These are phyloP conservation scores for Pseudozyma hubeiensis DNA, from an alignment of 1,284 basidiomycete genomes.

Conservation along the genomic window DNA sequence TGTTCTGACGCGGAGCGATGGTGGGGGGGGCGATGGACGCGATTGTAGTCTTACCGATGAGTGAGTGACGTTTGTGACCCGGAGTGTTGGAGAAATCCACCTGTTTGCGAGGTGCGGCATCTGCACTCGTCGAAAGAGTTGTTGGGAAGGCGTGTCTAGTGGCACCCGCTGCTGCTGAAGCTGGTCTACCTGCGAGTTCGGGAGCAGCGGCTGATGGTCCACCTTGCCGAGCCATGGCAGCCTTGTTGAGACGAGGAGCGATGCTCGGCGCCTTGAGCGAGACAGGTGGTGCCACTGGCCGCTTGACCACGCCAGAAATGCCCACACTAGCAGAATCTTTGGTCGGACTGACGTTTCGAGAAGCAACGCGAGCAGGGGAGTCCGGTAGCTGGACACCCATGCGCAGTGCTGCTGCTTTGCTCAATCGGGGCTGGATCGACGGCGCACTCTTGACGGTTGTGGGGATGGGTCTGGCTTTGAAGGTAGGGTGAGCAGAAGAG, in stretches of 20 bases:
- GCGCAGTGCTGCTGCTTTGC: slow-evolving; percentile 76
- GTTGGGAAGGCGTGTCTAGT: slow-evolving; percentile 6
- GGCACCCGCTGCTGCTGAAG: not conserved
- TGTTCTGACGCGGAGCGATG: slow-evolving; percentile 18
- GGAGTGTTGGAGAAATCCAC: slow-evolving; percentile 55
- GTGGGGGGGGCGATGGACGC: slow-evolving; percentile 10
- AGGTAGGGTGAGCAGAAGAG: slow-evolving; percentile 4
- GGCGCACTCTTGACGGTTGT: slow-evolving; percentile 71
- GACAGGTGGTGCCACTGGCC: slow-evolving; percentile 25
- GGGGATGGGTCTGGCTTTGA: slow-evolving; percentile 19
- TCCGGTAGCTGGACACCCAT: slow-evolving; percentile 14
- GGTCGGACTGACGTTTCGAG: not conserved
- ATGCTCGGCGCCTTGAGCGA: slow-evolving; percentile 43
- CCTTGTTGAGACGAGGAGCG: slow-evolving; percentile 52
- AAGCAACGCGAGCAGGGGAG: slow-evolving; percentile 10
- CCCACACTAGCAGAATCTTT: slow-evolving; percentile 17
- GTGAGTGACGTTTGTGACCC: slow-evolving; percentile 44
- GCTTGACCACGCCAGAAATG: slow-evolving; percentile 25
- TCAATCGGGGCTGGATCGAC: slow-evolving; percentile 80
- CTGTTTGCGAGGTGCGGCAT: slow-evolving; percentile 13
- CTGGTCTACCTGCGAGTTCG: not conserved
- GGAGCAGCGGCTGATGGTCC: not conserved
- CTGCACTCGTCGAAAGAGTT: not conserved
- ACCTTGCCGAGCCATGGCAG: slow-evolving; percentile 40
- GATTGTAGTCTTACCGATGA: slow-evolving; percentile 1